Evolutionary conservation across 2,329 filamentous ascomycete genomes (phyloP).

Genomic region (Nemania abortiva): DNA sequence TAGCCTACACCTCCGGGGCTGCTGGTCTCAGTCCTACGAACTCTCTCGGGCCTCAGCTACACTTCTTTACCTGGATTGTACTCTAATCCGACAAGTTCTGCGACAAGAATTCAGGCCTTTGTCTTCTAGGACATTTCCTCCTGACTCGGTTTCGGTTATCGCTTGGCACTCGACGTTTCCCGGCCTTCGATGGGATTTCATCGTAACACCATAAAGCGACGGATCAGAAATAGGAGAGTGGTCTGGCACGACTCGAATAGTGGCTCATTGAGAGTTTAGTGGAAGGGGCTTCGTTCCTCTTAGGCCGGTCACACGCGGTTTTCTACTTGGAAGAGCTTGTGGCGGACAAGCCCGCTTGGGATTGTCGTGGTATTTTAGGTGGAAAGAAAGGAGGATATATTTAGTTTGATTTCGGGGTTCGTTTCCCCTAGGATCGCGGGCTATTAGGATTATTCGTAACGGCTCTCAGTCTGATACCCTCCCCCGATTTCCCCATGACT

Average conservation of each 20-base stretch:
- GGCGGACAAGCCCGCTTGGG: background rate
- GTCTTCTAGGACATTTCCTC: conserved; percentile 38
- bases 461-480: background rate
- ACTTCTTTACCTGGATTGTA: background rate
- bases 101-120: conserved; percentile 16
- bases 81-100: background rate
- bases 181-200: conserved; percentile 35
- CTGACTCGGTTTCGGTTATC: conserved; percentile 15
- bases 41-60: background rate
- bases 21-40: conserved; percentile 11
- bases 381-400: conserved; percentile 1
- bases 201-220: conserved; percentile 23
- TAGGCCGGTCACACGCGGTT: background rate
- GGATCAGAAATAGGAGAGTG: conserved; percentile 38
- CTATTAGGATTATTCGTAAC: conserved; percentile 2
- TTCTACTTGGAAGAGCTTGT: background rate
- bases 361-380: background rate
- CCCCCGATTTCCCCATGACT: conserved; percentile 5
- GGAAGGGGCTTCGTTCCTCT: background rate
- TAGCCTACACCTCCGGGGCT: conserved; percentile 3
- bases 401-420: background rate
- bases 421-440: background rate
- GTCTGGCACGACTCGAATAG: conserved; percentile 20
- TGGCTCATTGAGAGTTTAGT: background rate
- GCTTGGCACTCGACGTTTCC: conserved; percentile 5